Base-by-base conservation (phyloP, 441 rosid genomes). In the Oxalis stricta region DNA sequence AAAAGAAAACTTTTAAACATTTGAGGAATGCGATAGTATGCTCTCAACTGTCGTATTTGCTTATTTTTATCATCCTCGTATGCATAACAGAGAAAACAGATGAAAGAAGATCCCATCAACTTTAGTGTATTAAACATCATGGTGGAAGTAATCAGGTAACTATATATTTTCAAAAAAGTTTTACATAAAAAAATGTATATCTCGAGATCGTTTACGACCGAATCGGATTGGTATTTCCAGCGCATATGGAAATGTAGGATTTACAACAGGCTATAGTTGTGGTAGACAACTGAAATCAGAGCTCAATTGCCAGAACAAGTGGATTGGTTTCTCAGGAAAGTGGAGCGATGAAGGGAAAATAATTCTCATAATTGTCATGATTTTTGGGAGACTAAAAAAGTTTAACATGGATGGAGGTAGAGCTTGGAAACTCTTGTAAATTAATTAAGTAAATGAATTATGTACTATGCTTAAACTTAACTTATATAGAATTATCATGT, bases 161-260 rank as follows among this genome's bases (percentile, higher is more conserved):
- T 12, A 17, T 18, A 21, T 15, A 35, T 11, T 15, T 6, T 5
- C 5, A 11, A 18, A 20, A 21, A 20, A 34, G 30, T 5, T 15
- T 22, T 2, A 7, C 4, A 10, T n/a, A 12, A 17, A 10, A 31
- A 18, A 11, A 0, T 20, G 9, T 6, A 11, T 33, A 7, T 5
- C 14, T 8, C 10, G 10, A 30, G 37, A 44, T 29, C 12, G 11
- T 0, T 16, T 1, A 1, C 11, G 6, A 23, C 3, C 28, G 7
- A 23, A 9, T 12, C 15, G 18, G 7, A 2, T 0, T 26, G 2
- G 31, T 7, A 20, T 16, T 14, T 36, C 18, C 71, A 78, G 87
- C 38, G 82, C 79, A 7, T 82, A 82, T 33, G 88, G 88, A 3
- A 74, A 74, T 37, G 93, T 82, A 13, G 93, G 93, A 2, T 73